Base-by-base conservation (phyloP, 169 alveolate species). In the Plasmodium vinckei region DNA sequence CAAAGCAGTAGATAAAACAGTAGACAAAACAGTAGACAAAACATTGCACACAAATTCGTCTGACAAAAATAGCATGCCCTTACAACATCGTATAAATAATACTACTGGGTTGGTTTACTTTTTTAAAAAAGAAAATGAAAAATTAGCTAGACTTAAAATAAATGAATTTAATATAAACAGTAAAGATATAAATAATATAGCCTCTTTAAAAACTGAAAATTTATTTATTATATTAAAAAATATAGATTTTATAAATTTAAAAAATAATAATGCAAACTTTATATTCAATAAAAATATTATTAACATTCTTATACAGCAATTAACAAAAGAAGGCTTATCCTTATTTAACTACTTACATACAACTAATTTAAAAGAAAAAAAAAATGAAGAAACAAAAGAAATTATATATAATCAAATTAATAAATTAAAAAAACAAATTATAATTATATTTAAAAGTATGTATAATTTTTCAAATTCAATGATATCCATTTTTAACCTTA, bases 231-330 rank as follows among this genome's bases (percentile, higher is more conserved):
- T 79, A 65, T 51, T 79, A 9, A 79, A 65, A 46, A 51, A 56
- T 69, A 17, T 79, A 23, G 72, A 53, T 39, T 79, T 79, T 65
- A 9, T 79, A 23, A 57, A 79, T 67, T 25, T 79, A 46, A 33
- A 3, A 3, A 33, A 13, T 59, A 23, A 21, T 23, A 21, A 15
- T 12, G 21, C 10, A 3, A 79, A 64, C 15, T 59, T 47, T 27
- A 25, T 65, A 17, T 79, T 79, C 44, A 72, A 79, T 17, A 79
- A 33, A 51, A 65, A 79, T 27, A 39, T 53, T n/a, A 79, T 79
- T 65, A 65, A 79, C 49, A 60, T 79, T 15, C 57, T 70, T 69
- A 44, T 79, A 10, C 9, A 53, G 9, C 82, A 64, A 46, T 21
- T 79, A 53, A 79, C 82, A 9, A 79, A 25, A 57, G 89, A 79